These are phyloP conservation scores for Mycotypha africana DNA, from an alignment of 371 early-diverging fungal genomes.

Conservation along the genomic window DNA sequence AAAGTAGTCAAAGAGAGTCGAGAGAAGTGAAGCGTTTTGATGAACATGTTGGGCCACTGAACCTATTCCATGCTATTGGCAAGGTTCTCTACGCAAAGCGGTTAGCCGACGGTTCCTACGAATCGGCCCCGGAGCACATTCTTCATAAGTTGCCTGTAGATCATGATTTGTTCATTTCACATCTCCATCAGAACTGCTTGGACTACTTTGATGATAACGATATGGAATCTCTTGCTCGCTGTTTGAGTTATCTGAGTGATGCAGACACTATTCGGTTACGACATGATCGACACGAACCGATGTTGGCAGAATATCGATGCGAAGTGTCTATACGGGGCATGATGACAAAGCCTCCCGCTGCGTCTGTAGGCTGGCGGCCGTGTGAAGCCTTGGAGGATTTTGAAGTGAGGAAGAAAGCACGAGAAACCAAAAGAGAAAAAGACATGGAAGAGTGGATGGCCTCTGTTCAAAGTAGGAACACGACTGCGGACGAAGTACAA, in stretches of 20 bases:
- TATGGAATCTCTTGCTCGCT: conserved; percentile 9
- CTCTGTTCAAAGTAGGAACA: neutral
- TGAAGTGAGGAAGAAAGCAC: too few relatives aligned
- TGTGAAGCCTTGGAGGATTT: neutral
- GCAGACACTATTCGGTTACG: conserved; percentile 22
- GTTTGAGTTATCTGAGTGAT: conserved; percentile 13
- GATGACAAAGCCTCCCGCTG: conserved; percentile 8
- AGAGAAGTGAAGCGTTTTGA: conserved; percentile 2
- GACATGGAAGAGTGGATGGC: neutral
- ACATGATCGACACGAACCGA: conserved; percentile 15
- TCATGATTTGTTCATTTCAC: conserved; percentile 16
- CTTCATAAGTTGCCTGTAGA: conserved; percentile 14
- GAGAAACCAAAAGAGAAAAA: neutral
- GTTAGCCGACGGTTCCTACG: conserved; percentile 11
- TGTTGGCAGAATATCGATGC: neutral
- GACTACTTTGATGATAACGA: conserved; percentile 13
- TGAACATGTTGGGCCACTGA: conserved; percentile 10
- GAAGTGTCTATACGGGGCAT: conserved; percentile 22
- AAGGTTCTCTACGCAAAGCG: conserved; percentile 38
- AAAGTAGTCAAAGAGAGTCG: neutral
- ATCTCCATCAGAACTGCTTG: conserved; percentile 23
- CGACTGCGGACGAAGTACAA: neutral
- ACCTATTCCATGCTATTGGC: conserved; percentile 37
- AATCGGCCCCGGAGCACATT: conserved; percentile 29
- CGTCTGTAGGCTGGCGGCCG: too few relatives aligned